Evolutionary conservation across 192 early-diverging fungal genomes (phyloP), one percentile per base, ranked within the genome.

Genomic region (Lunasporangiospora selenospora): DNA sequence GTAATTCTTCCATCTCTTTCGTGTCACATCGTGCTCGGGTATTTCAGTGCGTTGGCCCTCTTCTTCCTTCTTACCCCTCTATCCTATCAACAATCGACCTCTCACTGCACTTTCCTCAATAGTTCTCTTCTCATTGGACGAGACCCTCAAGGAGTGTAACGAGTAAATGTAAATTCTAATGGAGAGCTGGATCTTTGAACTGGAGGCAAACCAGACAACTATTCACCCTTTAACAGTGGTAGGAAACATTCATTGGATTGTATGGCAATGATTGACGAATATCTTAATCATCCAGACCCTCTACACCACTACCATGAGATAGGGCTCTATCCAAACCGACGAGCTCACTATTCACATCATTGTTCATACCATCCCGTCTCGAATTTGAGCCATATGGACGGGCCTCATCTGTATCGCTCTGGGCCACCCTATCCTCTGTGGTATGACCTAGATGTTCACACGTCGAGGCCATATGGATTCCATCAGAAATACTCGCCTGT

Each of bases 131-230:
- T 15, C 5, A 1, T 31, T 67, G 34, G 65, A 67, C 29, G 65
- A 67, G 27, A 57, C 53, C 2, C 65, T 49, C n/a, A 49, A 53
- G 41, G 65, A 67, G 50, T 67, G 58, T 12, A 67, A 51, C 29
- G 39, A 67, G 34, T 56, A 59, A 26, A 67, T 67, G 65, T 67
- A 52, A 13, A 47, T 67, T 26, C 56, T 57, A 21, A 67, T 67
- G 65, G 53, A 57, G 41, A 67, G 60, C 21, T 50, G 65, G 30
- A 67, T 67, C 26, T 67, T 67, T 47, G 65, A 67, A 37, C 43
- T 67, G 15, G 65, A 67, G 39, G 65, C 65, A 12, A 67, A 31
- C 53, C 65, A 3, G 43, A 59, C n/a, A 41, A 67, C 50, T 67
- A 67, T 30, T 29, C 65, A 8, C 65, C 65, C 5, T 67, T 67